phyloP scores from a whole-genome alignment of 148 eudicot genomes.

The Cornus florida region DNA sequence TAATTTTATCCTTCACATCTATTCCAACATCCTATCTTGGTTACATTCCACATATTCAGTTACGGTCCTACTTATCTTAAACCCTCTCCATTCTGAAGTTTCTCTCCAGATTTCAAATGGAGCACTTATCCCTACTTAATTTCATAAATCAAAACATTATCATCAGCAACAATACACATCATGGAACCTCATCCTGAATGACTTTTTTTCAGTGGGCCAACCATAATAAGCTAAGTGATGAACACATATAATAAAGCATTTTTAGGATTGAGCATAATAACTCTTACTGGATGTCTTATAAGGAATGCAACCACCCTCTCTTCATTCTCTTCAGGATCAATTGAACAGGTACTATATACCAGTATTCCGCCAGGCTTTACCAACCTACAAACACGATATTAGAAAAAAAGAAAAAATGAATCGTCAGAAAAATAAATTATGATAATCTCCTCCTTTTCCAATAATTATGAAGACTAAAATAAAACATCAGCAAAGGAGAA shows the following conservation, averaged over 20 bases:
- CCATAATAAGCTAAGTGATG: background rate
- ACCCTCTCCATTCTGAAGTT: too few species aligned
- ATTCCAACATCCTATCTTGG: too few species aligned
- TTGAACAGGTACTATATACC: constrained; percentile 92
- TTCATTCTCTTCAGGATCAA: constrained; percentile 92
- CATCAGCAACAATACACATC: too few species aligned
- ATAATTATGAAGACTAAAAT: background rate
- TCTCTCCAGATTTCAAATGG: too few species aligned
- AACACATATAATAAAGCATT: background rate
- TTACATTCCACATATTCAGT: too few species aligned
- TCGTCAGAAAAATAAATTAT: background rate
- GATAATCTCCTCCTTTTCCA: background rate
- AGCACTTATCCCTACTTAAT: too few species aligned
- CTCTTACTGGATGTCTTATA: constrained; percentile 67
- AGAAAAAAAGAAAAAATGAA: background rate
- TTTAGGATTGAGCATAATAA: background rate
- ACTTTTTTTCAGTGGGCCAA: background rate
- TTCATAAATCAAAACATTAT: too few species aligned
- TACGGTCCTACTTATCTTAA: too few species aligned
- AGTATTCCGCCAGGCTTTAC: constrained; percentile 83
- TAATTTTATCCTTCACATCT: too few species aligned
- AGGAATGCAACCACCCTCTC: constrained; percentile 85
- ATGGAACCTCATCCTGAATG: background rate
- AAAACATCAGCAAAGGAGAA: constrained; percentile 7
- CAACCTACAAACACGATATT: constrained; percentile 42